Evolutionary conservation across 1,139 yeast species (phyloP), one percentile per base, ranked within the genome.

Genomic region (Tardiomyces digboiensis): DNA sequence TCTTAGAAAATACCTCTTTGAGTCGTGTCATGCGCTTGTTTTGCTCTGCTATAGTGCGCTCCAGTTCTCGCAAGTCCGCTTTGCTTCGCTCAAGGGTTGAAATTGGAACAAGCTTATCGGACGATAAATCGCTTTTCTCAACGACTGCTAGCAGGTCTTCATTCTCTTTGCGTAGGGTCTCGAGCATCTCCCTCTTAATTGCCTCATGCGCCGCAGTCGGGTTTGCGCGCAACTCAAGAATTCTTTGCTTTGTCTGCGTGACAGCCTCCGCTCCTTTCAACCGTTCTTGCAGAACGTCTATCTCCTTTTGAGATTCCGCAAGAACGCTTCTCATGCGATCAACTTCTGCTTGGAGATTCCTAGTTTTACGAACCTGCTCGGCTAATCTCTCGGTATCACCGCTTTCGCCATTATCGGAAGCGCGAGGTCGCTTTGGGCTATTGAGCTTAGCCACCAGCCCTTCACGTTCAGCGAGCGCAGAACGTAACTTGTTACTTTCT

Each of bases 181-280:
- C 75, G 19, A 86, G 61, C 47, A 75, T 68, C 39, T 70, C 65
- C 49, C 69, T 71, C 51, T 81, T 82, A n/a, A 82, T 66, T 13
- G 73, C 62, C 58, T 85, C 93, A 53, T 81, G 83, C 21, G 69
- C 69, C 2, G 74, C 52, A n/a, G 81, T 72, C 1, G 95, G 94
- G 56, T 82, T 85, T 37, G 76, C 72, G 44, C 80, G 71, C 44
- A 84, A 62, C 59, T 84, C 86, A 19, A 87, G 61, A 1, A 85
- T 70, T 41, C 80, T 72, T 2, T 71, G 59, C 39, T 62, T 61
- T n/a, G 61, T 55, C 46, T 67, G 67, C 49, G 75, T 72, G 13
- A 64, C 65, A 36, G 65, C 61, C 40, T 65, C 49, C 10, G 70
- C 53, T 5, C 65, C 58, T 21, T 58, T 56, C 8, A 75, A 45